A percentile compares a stretch with the other conserved stretches of the same genome.
These are phyloP conservation scores for Ophiostoma himal-ulmi DNA, from an alignment of 2,329 filamentous ascomycete genomes.

Conservation along the genomic window DNA sequence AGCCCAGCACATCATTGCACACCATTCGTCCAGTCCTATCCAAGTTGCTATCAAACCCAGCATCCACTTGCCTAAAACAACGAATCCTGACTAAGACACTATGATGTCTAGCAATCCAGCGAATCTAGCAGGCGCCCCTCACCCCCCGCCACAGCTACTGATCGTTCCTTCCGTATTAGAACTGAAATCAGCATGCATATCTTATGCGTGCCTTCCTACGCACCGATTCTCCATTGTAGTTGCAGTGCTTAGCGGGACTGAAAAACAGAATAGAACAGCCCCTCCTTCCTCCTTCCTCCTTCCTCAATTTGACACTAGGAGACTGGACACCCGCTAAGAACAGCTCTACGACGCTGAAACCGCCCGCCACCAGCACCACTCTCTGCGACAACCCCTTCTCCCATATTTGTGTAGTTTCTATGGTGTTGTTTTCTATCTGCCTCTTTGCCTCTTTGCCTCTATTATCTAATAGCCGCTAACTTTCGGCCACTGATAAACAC, in stretches of 20 bases:
- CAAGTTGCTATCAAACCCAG: background rate
- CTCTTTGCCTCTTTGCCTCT: background rate
- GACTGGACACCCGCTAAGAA: background rate
- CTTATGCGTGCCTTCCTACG: background rate
- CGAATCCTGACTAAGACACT: background rate
- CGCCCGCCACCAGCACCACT: conserved; percentile 5
- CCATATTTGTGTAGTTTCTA: background rate
- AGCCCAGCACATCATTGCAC: background rate
- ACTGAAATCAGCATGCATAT: background rate
- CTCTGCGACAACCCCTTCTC: background rate
- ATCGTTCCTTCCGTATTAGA: background rate
- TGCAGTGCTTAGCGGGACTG: background rate
- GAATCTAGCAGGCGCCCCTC: conserved; percentile 1
- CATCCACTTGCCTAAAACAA: conserved; percentile 7
- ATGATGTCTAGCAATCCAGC: background rate
- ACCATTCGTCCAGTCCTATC: background rate
- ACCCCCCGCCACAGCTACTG: conserved; percentile 8
- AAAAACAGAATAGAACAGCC: background rate
- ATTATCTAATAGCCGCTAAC: background rate
- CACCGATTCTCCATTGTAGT: background rate
- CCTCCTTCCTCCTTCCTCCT: background rate
- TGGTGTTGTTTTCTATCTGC: background rate
- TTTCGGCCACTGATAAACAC: background rate
- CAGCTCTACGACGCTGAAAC: conserved; percentile 7
- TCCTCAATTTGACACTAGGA: background rate